phyloP scores from a whole-genome alignment of 352 stramenopile species.

The Ophiocytium majus region DNA sequence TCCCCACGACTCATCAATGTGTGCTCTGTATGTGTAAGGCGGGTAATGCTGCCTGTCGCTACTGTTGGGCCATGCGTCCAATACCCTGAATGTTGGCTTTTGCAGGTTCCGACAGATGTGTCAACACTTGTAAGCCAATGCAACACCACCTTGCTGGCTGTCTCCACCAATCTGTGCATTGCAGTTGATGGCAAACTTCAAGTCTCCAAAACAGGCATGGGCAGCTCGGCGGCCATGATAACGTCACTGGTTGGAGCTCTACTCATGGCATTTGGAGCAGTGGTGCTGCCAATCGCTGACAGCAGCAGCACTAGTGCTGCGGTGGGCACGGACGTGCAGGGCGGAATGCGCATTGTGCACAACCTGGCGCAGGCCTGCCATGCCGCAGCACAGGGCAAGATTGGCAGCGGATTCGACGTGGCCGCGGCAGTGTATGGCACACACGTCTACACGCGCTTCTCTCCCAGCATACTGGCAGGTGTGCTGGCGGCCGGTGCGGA shows the following conservation, averaged over 20 bases:
- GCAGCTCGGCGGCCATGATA: slow-evolving; percentile 88
- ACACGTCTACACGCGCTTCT: slow-evolving; percentile 87
- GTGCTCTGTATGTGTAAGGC: no score
- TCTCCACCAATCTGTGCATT: no score
- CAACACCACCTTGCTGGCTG: no score
- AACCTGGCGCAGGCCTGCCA: slow-evolving; percentile 91
- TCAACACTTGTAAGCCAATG: no score
- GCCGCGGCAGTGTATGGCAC: slow-evolving; percentile 86
- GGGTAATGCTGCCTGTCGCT: no score
- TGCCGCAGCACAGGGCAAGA: slow-evolving; percentile 88
- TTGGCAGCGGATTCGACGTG: slow-evolving; percentile 96
- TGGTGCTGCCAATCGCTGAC: slow-evolving; percentile 45
- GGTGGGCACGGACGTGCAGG: slow-evolving; percentile 12
- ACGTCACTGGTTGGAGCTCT: slow-evolving; percentile 87
- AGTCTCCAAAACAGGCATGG: slow-evolving; percentile 90
- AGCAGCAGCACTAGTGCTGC: slow-evolving; percentile 25
- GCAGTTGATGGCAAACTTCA: slow-evolving; percentile 59
- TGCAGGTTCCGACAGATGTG: no score
- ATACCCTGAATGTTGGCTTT: no score
- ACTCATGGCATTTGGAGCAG: slow-evolving; percentile 70
- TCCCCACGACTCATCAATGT: no score
- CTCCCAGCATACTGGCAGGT: slow-evolving; percentile 39
- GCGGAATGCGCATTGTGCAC: slow-evolving; percentile 74
- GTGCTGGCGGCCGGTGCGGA: slow-evolving; percentile 33
- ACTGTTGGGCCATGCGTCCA: no score